Percentiles rank a stretch among this genome's conserved stretches.
Conservation (phyloP, 306 rosid genomes). For the Mimosa pudica region DNA sequence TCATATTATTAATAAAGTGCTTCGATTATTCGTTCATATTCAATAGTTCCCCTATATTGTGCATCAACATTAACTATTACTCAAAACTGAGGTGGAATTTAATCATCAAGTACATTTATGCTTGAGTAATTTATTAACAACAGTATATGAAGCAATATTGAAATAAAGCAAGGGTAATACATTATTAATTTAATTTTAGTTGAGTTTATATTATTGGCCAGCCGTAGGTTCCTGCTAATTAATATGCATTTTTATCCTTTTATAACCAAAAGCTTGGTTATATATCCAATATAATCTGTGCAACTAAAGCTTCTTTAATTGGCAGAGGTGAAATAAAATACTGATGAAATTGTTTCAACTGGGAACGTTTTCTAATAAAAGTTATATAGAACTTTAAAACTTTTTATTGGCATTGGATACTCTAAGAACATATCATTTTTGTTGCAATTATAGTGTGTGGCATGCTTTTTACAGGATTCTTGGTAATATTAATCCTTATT, state of each 20-base stretch:
- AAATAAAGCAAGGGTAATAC: background rate
- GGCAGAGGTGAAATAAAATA: background rate
- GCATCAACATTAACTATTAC: background rate
- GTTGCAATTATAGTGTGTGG: background rate
- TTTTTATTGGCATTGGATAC: too few relatives aligned
- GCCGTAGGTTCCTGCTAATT: background rate
- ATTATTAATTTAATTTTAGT: background rate
- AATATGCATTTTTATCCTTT: background rate
- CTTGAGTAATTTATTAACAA: background rate
- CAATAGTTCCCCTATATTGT: too few relatives aligned
- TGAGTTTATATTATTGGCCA: background rate
- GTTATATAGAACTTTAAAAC: background rate
- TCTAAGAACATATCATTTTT: background rate
- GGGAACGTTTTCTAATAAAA: background rate
- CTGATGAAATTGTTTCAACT: background rate
- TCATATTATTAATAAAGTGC: too few relatives aligned
- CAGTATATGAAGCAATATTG: background rate
- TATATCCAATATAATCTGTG: background rate
- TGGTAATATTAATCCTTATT: background rate
- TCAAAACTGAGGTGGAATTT: background rate
- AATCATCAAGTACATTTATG: background rate
- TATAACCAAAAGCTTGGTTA: background rate
- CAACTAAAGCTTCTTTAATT: background rate
- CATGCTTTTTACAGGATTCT: background rate
- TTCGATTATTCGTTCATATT: too few relatives aligned